Base-by-base conservation (phyloP, 1,139 yeast species). In the Insectozyma bohioensis region DNA sequence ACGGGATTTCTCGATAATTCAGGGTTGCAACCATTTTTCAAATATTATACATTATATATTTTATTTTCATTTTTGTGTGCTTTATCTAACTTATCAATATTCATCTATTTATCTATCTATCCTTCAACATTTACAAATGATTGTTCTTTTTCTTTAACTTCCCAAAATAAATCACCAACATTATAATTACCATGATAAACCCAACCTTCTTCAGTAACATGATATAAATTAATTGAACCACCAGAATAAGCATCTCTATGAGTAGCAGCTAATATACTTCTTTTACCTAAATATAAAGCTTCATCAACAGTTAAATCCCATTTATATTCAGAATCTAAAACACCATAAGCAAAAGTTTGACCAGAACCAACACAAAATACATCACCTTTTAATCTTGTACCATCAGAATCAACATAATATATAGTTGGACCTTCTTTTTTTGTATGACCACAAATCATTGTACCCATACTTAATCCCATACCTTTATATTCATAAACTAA, bases 291-390 rank as follows among this genome's bases (percentile, higher is more conserved):
- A 51, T 84, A 85, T 46, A 94, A 73, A 4, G 98, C 98, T 42
- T 92, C 97, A 45, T 92, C 97, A 6, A 85, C 94, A 1, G 85
- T 56, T 46, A 90, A 64, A 52, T 90, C 97, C 95, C 95, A 87
- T 49, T 73, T 76, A 64, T 87, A 85, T 49, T 85, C 88, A 22
- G 95, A 78, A 59, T 92, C 99, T 46, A 92, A 72, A 16, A 92
- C 98, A 72, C 99, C 98, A 55, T 92, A 92, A n/a, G 99, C 99
- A 64, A 92, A 92, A 1, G 98, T 92, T 66, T 92, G 98, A 63
- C 99, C 99, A 1, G 97, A 90, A 30, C 99, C 99, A 21, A 92
- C 99, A 71, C 97, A 88, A 63, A 94, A 94, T 44, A 88, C 53
- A 54, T 92, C 96, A 37, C 98, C 98, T 60, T 87, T 85, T 52